Evolutionary conservation across 306 rosid species (phyloP).

Genomic region (Vicia villosa): DNA sequence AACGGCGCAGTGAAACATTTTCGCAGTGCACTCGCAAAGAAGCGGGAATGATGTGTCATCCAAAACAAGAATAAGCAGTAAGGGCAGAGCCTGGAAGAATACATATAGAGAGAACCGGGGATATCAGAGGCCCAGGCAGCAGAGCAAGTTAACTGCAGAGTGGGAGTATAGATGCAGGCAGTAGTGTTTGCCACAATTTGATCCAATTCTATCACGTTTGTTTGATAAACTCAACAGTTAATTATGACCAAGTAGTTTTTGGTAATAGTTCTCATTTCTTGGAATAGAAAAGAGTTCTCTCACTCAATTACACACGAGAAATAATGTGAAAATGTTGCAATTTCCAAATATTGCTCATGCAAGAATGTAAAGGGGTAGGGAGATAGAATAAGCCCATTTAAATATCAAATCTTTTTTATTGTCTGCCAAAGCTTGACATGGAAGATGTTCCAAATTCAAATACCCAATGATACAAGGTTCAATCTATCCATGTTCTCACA

Average conservation of each 20-base stretch:
- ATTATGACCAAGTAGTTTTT: neutral
- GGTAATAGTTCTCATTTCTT: neutral
- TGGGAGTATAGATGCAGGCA: neutral
- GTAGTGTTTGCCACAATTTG: neutral
- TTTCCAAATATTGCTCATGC: neutral
- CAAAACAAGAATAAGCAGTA: neutral
- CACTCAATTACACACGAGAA: neutral
- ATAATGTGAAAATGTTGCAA: neutral
- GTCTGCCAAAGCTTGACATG: conserved; percentile 1
- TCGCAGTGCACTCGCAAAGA: neutral
- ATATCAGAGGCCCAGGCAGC: neutral
- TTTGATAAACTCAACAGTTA: neutral
- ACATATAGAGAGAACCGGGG: neutral
- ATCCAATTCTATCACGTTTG: neutral
- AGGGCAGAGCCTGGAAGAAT: neutral
- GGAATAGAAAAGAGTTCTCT: neutral
- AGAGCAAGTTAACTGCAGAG: neutral
- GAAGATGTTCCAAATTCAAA: conserved; percentile 23
- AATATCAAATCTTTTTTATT: conserved; percentile 16
- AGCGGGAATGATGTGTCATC: neutral
- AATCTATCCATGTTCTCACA: conserved; percentile 24
- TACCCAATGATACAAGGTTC: conserved; percentile 31
- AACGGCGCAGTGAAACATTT: neutral
- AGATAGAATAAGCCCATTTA: neutral
- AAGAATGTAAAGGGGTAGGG: neutral